Evolutionary conservation across 805 yeast genomes (phyloP), one percentile per base, ranked within the genome.

Genomic region (Lipomyces sp.): DNA sequence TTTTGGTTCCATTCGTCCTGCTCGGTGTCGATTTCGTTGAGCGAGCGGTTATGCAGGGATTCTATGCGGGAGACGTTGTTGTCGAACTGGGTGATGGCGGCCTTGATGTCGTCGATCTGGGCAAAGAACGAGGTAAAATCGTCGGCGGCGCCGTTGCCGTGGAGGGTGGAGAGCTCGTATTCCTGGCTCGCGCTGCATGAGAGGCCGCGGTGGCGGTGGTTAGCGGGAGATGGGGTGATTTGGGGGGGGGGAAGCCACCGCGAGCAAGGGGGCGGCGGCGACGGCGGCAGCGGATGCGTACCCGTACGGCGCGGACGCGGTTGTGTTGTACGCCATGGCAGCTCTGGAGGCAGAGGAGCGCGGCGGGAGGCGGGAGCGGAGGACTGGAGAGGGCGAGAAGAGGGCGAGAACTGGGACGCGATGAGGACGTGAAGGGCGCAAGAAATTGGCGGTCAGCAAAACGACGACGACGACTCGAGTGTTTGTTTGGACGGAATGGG

Each of bases 11-110:
- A 78, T 48, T 78, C 78, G 64, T 84, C 85, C 44, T 61, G 53
- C 63, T 80, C 82, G 54, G 82, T 84, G 55, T 80, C 81, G 55
- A 85, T 80, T 59, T 86, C 93, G 57, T 81, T 82, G 63, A 87
- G 71, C 34, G 88, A 73, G 61, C 82, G 79, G 64, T 77, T 75
- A 71, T 87, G 95, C 61, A 82, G 75, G 51, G 77, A 74, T 66
- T 84, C 85, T 54, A 86, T 79, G 61, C 83, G 74, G 60, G 81
- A 81, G 56, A 87, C 79, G 57, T 84, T 71, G 63, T 77, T 79
- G 64, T 82, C 80, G 68, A 84, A 87, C 67, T 82, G 82, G 57
- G 79, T 82, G 58, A 87, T 75, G 61, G 80, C 80, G 55, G 76
- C 76, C 70, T 85, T 83, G 67, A 87, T 79, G 57, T 74, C 75